A percentile compares a stretch with the other conserved stretches of the same genome.
Evolutionary conservation across 31 red algal genomes (phyloP).

Genomic region (Endocladia muricata): DNA sequence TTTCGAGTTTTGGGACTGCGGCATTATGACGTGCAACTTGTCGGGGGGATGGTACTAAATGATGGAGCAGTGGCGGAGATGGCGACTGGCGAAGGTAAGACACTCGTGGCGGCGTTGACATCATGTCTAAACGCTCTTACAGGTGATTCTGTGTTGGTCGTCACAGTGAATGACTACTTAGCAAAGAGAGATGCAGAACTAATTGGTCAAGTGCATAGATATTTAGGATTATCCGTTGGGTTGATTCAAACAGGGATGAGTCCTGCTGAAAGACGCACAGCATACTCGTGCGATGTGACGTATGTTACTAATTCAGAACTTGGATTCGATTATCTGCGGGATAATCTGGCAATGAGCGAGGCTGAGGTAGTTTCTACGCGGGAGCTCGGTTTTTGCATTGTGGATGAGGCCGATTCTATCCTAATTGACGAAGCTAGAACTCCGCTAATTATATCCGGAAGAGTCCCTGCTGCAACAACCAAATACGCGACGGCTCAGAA

Average conservation of each 20-base stretch:
- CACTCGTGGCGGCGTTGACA: conserved; percentile 73
- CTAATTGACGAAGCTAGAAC: conserved; percentile 99
- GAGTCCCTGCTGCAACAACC: conserved; percentile 16
- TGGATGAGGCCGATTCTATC: conserved; percentile 98
- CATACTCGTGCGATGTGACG: conserved; percentile 80
- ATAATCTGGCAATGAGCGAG: conserved; percentile 81
- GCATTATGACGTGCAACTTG: conserved; percentile 94
- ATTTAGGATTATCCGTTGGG: conserved; percentile 78
- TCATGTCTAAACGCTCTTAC: conserved; percentile 73
- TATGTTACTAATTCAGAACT: conserved; percentile 99
- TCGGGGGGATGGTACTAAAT: conserved; percentile 83
- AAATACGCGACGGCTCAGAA: conserved; percentile 71
- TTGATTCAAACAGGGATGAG: conserved; percentile 56
- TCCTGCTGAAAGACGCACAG: conserved; percentile 35
- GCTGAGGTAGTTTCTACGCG: conserved; percentile 68
- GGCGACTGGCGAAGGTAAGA: conserved; percentile 97
- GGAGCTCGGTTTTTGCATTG: conserved; percentile 80
- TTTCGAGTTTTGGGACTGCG: conserved; percentile 75
- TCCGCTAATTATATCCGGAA: conserved; percentile 91
- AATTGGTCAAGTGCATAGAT: conserved; percentile 67
- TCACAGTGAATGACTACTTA: conserved; percentile 98
- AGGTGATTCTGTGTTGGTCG: conserved; percentile 64
- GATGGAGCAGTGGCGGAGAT: conserved; percentile 87
- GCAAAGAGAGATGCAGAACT: conserved; percentile 76
- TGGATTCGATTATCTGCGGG: conserved; percentile 96